phyloP scores from a whole-genome alignment of 225 moss, liverwort and hornwort species.

The Lunularia cruciata region DNA sequence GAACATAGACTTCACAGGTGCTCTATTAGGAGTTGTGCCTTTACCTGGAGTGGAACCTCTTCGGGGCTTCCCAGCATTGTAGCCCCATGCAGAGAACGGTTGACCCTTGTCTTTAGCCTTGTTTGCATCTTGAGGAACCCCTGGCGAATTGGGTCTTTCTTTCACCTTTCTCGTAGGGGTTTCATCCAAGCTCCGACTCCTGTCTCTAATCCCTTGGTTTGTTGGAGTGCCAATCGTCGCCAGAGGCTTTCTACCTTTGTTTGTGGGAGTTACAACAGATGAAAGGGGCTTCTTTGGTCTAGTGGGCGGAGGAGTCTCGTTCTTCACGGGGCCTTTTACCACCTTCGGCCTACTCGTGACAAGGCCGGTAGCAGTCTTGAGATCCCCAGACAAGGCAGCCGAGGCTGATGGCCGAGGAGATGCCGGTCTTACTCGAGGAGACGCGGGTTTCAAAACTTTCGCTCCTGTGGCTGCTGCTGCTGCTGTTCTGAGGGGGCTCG shows the following conservation, averaged over 20 bases:
- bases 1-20: constrained; percentile 44
- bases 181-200: constrained; percentile 2
- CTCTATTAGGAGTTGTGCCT: constrained; percentile 26
- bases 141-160: constrained; percentile 18
- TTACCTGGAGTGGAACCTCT: constrained; percentile 18
- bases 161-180: constrained; percentile 27
- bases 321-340: constrained; percentile 22
- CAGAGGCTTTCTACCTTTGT: constrained; percentile 27
- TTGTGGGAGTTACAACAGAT: constrained; percentile 33
- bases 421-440: constrained; percentile 15
- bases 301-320: constrained; percentile 40
- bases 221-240: constrained; percentile 30
- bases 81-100: constrained; percentile 21
- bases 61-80: neutral
- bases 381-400: neutral
- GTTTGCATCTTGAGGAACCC: constrained; percentile 9
- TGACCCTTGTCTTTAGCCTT: constrained; percentile 30
- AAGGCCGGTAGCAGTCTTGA: neutral
- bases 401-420: constrained; percentile 5
- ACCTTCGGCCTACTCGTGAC: constrained; percentile 15
- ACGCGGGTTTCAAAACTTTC: constrained; percentile 8
- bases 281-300: constrained; percentile 31
- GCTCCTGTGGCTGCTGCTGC: neutral
- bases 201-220: constrained; percentile 18
- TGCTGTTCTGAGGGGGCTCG: constrained; percentile 2